Evolutionary conservation across 2,329 filamentous ascomycete genomes (phyloP).

Genomic region (Trichoderma polysporum): DNA sequence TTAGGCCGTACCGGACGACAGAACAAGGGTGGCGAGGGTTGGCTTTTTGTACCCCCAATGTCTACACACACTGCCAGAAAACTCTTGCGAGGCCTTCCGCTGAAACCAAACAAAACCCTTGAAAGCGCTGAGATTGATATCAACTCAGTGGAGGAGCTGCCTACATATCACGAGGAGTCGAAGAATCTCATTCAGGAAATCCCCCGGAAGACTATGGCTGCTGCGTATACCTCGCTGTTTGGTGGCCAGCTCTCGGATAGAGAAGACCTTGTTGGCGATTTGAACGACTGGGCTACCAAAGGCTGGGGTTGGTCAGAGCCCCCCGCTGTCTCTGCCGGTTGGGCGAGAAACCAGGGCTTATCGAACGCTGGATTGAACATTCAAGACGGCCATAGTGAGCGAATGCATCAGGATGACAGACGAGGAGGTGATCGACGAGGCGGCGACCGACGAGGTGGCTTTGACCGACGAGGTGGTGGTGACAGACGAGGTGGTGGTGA

Average conservation of each 20-base stretch:
- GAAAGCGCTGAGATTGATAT: constrained; percentile 53
- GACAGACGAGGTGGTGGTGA: constrained; percentile 18
- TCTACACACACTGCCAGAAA: constrained; percentile 51
- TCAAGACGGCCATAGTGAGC: constrained; percentile 19
- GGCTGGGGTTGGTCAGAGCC: constrained; percentile 54
- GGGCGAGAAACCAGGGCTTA: constrained; percentile 36
- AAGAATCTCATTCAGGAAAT: constrained; percentile 44
- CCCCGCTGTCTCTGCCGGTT: constrained; percentile 39
- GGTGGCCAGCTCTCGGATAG: constrained; percentile 48
- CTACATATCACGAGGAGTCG: constrained; percentile 46
- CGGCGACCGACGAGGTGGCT: constrained; percentile 22
- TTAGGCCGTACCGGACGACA: constrained; percentile 76
- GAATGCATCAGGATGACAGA: constrained; percentile 11
- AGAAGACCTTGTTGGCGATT: constrained; percentile 43
- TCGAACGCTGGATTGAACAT: constrained; percentile 38
- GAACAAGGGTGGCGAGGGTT: constrained; percentile 70
- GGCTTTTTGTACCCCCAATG: constrained; percentile 59
- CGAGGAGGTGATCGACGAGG: background rate
- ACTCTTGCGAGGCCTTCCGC: constrained; percentile 59
- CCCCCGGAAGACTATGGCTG: constrained; percentile 34
- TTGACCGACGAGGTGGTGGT: background rate
- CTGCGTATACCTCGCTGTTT: constrained; percentile 58
- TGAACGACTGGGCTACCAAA: constrained; percentile 53
- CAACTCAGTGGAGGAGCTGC: constrained; percentile 47
- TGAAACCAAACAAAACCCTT: constrained; percentile 55